Evolutionary conservation across 371 early-diverging fungal species (phyloP).

Genomic region (Rhizopus sp.): DNA sequence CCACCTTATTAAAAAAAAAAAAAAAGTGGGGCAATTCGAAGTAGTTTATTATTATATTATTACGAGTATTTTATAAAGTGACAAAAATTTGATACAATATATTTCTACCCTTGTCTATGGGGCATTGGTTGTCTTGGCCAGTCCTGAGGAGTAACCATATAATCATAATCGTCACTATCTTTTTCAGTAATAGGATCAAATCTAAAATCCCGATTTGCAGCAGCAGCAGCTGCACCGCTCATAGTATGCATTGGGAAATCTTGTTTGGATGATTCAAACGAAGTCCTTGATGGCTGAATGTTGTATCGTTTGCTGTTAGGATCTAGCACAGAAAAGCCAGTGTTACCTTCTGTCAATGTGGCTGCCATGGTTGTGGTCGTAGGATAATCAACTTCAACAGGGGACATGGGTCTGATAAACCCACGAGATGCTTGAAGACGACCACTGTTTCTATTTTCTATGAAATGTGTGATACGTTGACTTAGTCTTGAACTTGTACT

Average conservation of each 20-base stretch:
- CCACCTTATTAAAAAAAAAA: slow-evolving; percentile 18
- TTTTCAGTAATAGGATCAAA: slow-evolving; percentile 5
- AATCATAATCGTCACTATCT: background rate
- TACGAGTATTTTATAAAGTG: background rate
- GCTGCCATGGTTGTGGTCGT: background rate
- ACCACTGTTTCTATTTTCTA: slow-evolving; percentile 16
- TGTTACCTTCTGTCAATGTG: background rate
- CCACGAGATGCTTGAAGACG: slow-evolving; percentile 8
- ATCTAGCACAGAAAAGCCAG: slow-evolving; percentile 2
- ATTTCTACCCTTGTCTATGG: background rate
- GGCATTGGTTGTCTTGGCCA: too few species aligned
- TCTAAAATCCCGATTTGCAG: slow-evolving; percentile 5
- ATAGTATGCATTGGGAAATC: slow-evolving; percentile 25
- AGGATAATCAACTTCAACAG: slow-evolving; percentile 35
- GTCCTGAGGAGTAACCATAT: background rate
- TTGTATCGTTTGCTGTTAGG: slow-evolving; percentile 14
- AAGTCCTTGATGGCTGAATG: background rate
- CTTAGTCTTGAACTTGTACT: slow-evolving; percentile 14
- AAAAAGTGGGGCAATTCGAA: background rate
- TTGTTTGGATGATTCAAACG: slow-evolving; percentile 2
- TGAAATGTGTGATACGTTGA: slow-evolving; percentile 28
- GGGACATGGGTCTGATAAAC: slow-evolving; percentile 44
- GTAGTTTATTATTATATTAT: background rate
- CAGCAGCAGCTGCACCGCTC: slow-evolving; percentile 3
- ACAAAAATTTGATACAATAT: background rate